phyloP scores from a whole-genome alignment of 2,329 filamentous ascomycete genomes.

The Fusarium scirpi region DNA sequence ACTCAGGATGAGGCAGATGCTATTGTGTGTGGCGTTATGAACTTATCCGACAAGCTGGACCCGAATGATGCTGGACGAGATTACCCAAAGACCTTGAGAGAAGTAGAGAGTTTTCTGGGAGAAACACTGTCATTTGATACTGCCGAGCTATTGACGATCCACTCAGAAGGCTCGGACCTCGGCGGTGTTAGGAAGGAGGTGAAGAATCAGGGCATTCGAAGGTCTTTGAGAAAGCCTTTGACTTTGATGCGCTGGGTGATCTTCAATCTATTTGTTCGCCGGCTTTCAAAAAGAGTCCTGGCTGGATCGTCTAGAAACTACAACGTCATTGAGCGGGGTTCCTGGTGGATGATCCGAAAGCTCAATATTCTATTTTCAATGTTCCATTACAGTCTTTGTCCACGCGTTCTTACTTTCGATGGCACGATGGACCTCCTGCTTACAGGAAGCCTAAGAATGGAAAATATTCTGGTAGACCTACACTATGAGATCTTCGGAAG shows the following conservation, averaged over 20 bases:
- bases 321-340: neutral
- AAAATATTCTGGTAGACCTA: fast-evolving
- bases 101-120: neutral
- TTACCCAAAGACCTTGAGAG: neutral
- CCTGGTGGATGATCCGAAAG: neutral
- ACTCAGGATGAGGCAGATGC: neutral
- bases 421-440: neutral
- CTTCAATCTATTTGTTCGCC: neutral
- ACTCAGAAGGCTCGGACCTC: neutral
- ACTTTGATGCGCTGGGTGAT: neutral
- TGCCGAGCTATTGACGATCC: neutral
- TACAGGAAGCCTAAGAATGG: neutral
- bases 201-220: neutral
- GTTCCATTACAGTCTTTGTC: neutral
- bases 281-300: neutral
- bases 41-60: neutral
- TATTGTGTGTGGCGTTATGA: neutral
- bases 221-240: fast-evolving
- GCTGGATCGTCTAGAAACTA: fast-evolving
- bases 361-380: neutral
- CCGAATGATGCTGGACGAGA: neutral
- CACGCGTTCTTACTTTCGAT: neutral
- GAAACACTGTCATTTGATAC: neutral
- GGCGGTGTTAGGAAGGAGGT: neutral
- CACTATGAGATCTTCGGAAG: neutral